Evolutionary conservation across 176 grass and related monocot genomes (phyloP).

Genomic region (Bolboschoenus planiculmis): DNA sequence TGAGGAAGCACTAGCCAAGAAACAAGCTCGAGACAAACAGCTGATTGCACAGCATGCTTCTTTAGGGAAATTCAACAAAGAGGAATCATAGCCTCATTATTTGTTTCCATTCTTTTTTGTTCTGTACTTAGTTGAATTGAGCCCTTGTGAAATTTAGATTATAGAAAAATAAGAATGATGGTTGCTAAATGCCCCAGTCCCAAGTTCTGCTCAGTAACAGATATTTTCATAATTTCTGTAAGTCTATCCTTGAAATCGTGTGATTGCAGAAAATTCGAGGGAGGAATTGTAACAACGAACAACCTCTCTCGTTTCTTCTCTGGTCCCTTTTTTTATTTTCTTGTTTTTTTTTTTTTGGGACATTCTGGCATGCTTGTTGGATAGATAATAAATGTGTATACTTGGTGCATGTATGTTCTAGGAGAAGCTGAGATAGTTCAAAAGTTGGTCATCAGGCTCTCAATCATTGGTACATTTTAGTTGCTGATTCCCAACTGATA

Average conservation of each 20-base stretch:
- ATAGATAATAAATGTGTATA: not conserved
- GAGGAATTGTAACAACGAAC: not conserved
- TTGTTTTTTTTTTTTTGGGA: not conserved
- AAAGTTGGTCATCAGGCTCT: not conserved
- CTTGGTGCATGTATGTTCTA: not conserved
- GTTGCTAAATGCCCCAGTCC: not conserved
- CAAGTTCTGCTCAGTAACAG: not conserved
- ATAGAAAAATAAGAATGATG: constrained; percentile 1
- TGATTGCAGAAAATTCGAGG: not conserved
- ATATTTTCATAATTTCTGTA: not conserved
- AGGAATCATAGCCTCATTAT: constrained; percentile 30
- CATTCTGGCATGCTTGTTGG: not conserved
- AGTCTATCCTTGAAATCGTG: not conserved
- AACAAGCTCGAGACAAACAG: constrained; percentile 45
- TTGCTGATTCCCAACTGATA: not conserved
- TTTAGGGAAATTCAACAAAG: constrained; percentile 38
- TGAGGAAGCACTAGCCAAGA: constrained; percentile 64
- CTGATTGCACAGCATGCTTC: constrained; percentile 32
- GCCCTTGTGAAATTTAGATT: not conserved
- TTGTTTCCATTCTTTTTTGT: not conserved
- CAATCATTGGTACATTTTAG: not conserved
- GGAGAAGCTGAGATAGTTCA: not conserved
- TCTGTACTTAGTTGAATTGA: not conserved
- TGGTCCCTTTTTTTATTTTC: not conserved
- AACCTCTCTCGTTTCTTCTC: not conserved